Evolutionary conservation across 1,284 basidiomycete species (phyloP), one percentile per base, ranked within the genome.

Genomic region (Mrakiaceae sp.): DNA sequence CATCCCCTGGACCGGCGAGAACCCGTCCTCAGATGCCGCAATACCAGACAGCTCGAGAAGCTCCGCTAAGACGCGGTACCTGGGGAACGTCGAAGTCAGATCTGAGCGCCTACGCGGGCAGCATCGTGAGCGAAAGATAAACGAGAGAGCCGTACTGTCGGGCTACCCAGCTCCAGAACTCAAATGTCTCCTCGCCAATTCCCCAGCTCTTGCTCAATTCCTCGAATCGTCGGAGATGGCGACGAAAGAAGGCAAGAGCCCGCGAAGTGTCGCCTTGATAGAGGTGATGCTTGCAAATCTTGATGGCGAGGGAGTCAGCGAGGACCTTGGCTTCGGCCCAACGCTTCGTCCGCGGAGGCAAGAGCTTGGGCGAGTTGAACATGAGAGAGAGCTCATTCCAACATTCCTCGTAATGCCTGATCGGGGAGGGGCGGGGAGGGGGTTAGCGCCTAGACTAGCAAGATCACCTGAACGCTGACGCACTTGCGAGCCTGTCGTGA

Each of bases 261-360:
- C 89, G 81, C 0, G 84, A 78, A 46, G 88, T 84, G 67, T 93
- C 88, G 68, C 86, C 85, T 69, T 88, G 87, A 76, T 98, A 98
- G 5, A 98, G 79, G 71, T 90, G 88, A 4, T 96, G 78, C 71
- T 93, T 92, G 70, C 84, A 84, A 62, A 95, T 87, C 79, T 93
- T 91, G 71, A 94, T 79, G 66, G 86, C 88, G 66, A 95, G 86
- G 70, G 88, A 89, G 72, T 98, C 95, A 0, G 89, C 90, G 2
- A 98, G 81, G 2, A 98, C 95, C 73, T 96, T 97, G 1, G 93
- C 95, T 76, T 98, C 95, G 3, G 95, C 93, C 94, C 95, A 98
- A 44, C 95, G 82, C 74, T 98, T 98, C 0, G 94, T 97, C 3
- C 94, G 82, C 4, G 95, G 93, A 0, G 90, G 89, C 4, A 96